Conservation (phyloP, 177 flowering plant species). For the Telopea speciosissima region DNA sequence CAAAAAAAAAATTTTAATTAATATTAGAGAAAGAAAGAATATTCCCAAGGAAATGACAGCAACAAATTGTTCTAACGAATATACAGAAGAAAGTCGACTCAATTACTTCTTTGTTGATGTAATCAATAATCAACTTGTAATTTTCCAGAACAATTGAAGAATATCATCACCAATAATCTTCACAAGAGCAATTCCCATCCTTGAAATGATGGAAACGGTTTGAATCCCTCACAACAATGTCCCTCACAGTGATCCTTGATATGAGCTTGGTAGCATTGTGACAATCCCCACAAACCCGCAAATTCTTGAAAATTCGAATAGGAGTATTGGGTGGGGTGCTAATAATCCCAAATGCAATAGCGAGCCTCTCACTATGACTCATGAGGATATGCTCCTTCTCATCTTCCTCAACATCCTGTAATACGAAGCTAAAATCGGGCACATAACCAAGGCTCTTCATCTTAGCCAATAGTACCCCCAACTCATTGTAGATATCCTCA, state of each 20-base stretch:
- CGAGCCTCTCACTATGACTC: constrained; percentile 60
- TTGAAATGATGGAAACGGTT: constrained; percentile 56
- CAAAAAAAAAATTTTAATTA: too few species aligned
- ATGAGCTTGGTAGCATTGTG: constrained; percentile 48
- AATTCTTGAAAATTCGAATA: constrained; percentile 48
- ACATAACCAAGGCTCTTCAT: constrained; percentile 53
- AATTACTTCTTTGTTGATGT: background rate
- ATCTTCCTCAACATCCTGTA: constrained; percentile 71
- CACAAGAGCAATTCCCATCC: constrained; percentile 61
- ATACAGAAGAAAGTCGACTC: background rate
- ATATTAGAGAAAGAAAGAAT: background rate
- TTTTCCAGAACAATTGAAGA: too few species aligned
- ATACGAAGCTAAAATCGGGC: constrained; percentile 55
- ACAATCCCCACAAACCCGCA: constrained; percentile 60
- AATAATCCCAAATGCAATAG: constrained; percentile 55
- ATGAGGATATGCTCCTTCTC: constrained; percentile 57
- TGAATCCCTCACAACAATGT: constrained; percentile 56
- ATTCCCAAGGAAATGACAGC: background rate
- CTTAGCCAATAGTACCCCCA: constrained; percentile 30
- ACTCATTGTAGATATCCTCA: constrained; percentile 36
- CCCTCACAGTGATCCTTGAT: constrained; percentile 47
- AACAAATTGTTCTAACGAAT: background rate
- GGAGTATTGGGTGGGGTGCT: constrained; percentile 41
- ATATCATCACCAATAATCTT: constrained; percentile 48
- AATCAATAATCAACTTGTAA: background rate